These are phyloP conservation scores for Pinus albicaulis DNA, from an alignment of 75 land plant genomes.

Conservation along the genomic window DNA sequence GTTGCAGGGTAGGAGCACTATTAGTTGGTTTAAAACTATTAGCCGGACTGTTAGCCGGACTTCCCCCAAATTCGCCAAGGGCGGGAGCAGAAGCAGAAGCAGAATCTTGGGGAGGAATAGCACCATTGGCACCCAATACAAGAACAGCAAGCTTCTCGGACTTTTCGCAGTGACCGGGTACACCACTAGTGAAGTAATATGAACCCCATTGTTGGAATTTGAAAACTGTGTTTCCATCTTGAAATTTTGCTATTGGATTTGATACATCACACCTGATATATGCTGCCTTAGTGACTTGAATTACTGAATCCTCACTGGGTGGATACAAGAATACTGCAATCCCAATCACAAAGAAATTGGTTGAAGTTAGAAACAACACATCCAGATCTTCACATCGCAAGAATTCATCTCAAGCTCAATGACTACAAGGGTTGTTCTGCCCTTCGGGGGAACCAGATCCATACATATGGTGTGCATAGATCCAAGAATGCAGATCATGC, in stretches of 20 bases:
- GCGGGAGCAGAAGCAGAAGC: constrained; percentile 13
- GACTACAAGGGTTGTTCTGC: too few species aligned
- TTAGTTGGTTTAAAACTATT: neutral
- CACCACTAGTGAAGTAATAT: constrained; percentile 64
- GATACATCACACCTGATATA: constrained; percentile 38
- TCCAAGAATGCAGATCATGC: too few species aligned
- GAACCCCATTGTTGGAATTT: constrained; percentile 36
- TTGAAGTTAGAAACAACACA: too few species aligned
- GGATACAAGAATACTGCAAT: constrained; percentile 67
- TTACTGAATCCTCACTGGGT: constrained; percentile 70
- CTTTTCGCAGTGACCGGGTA: constrained; percentile 50
- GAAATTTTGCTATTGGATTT: constrained; percentile 49
- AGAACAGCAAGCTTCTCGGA: constrained; percentile 48
- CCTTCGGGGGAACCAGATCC: too few species aligned
- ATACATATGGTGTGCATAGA: too few species aligned
- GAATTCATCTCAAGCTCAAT: too few species aligned
- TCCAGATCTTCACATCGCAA: too few species aligned
- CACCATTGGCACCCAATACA: constrained; percentile 27
- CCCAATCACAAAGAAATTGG: neutral
- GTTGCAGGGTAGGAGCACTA: neutral
- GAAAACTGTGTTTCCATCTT: constrained; percentile 65
- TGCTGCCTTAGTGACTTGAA: constrained; percentile 47
- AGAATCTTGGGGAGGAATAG: constrained; percentile 12
- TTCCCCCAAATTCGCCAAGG: neutral
- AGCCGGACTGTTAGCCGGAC: neutral